These are phyloP conservation scores for Cutaneotrichosporon sp. DNA, from an alignment of 1,284 basidiomycete species.

Conservation along the genomic window DNA sequence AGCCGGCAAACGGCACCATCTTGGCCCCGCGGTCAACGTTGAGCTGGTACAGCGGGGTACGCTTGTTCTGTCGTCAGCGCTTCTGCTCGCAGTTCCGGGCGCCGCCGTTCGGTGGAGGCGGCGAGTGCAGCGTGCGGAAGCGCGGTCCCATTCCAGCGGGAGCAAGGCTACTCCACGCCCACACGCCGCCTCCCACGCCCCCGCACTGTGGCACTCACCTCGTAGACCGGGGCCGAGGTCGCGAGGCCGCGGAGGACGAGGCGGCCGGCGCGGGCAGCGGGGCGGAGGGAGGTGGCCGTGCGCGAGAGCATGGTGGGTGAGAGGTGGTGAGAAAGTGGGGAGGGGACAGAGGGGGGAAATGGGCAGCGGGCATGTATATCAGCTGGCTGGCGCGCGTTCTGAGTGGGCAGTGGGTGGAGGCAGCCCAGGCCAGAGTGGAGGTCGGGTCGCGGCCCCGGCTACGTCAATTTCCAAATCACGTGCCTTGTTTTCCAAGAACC, in stretches of 20 bases:
- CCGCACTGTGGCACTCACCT: slow-evolving; percentile 20
- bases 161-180: no score
- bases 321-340: neutral
- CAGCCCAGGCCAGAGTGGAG: neutral
- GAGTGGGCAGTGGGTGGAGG: neutral
- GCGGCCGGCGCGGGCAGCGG: slow-evolving; percentile 11
- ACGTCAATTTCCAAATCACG: neutral
- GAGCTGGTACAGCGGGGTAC: slow-evolving; percentile 87
- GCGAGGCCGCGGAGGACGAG: slow-evolving; percentile 28
- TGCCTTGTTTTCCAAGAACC: neutral
- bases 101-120: no score
- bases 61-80: slow-evolving; percentile 53
- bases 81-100: no score
- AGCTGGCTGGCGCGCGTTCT: neutral
- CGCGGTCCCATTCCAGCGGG: no score
- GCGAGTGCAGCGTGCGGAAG: no score
- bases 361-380: neutral
- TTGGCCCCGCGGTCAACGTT: slow-evolving; percentile 83
- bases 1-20: slow-evolving; percentile 97
- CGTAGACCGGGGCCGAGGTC: slow-evolving; percentile 20
- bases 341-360: neutral
- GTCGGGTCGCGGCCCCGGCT: neutral
- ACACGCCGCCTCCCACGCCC: neutral
- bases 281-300: slow-evolving; percentile 13
- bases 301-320: slow-evolving; percentile 14